phyloP scores from a whole-genome alignment of 2,329 filamentous ascomycete genomes.

The Albifimbria verrucaria region DNA sequence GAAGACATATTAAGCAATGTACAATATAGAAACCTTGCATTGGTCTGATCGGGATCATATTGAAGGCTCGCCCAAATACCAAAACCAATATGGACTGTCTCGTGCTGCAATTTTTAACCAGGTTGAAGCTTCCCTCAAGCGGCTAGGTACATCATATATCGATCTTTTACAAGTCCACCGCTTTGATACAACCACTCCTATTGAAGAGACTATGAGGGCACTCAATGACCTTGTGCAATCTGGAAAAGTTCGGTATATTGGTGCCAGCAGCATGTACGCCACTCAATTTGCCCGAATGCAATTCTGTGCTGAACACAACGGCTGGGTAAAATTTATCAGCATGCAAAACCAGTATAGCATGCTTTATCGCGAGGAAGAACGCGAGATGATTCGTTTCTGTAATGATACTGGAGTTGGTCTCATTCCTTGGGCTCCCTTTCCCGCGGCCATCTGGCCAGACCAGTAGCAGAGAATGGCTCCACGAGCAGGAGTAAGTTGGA shows the following conservation, averaged over 20 bases:
- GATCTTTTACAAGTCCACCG: constrained; percentile 56
- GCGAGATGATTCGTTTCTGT: constrained; percentile 40
- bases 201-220: constrained; percentile 58
- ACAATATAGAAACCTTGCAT: not conserved
- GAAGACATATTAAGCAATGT: no score
- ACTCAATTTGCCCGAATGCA: constrained; percentile 49
- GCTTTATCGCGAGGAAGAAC: constrained; percentile 56
- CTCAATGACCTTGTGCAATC: constrained; percentile 54
- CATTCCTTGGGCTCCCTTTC: constrained; percentile 22
- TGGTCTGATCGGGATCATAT: not conserved
- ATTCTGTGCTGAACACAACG: constrained; percentile 46
- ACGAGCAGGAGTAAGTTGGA: not conserved
- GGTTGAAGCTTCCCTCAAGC: not conserved
- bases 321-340: constrained; percentile 54
- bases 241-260: constrained; percentile 54
- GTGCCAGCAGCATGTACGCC: constrained; percentile 45
- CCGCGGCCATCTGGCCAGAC: not conserved
- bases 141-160: not conserved
- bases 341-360: constrained; percentile 57
- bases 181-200: constrained; percentile 45
- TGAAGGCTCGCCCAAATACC: not conserved
- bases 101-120: not conserved
- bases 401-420: constrained; percentile 38
- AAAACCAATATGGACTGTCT: not conserved
- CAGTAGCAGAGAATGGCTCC: not conserved